These are phyloP conservation scores for Pythium brachiatum DNA, from an alignment of 352 stramenopile genomes.

Conservation along the genomic window DNA sequence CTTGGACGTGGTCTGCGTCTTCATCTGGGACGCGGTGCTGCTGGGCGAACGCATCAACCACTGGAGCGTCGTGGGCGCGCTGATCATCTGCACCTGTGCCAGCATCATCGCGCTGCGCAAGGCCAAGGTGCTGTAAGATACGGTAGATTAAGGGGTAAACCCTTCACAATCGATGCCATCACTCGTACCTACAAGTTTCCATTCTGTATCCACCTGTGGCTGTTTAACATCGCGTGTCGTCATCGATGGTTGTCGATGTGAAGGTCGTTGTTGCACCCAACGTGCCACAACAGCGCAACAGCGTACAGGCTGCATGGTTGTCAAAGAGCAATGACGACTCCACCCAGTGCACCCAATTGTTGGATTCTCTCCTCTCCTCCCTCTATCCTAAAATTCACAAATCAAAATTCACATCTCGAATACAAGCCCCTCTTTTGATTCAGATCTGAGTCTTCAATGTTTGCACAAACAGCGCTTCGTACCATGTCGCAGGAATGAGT, in stretches of 20 bases:
- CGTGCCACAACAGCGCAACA: conserved; percentile 1
- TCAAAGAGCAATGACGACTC: not conserved
- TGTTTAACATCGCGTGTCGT: conserved; percentile 5
- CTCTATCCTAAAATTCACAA: conserved; percentile 1
- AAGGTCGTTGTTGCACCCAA: not conserved
- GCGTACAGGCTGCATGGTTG: not conserved
- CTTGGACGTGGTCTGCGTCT: conserved; percentile 81
- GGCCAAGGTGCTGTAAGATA: conserved; percentile 19
- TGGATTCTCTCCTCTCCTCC: no score
- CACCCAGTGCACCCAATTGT: not conserved
- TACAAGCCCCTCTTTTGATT: not conserved
- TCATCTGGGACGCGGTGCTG: conserved; percentile 71
- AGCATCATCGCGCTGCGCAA: conserved; percentile 66
- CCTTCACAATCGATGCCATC: no score
- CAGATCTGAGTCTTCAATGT: not conserved
- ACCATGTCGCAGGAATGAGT: not conserved
- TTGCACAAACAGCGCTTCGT: not conserved
- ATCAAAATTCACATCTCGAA: not conserved
- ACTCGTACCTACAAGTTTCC: no score
- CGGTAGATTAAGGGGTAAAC: no score
- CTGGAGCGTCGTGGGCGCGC: conserved; percentile 67
- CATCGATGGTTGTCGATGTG: not conserved
- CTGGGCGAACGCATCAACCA: conserved; percentile 64
- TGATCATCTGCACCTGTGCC: conserved; percentile 66
- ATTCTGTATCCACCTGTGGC: not conserved